Base-by-base conservation (phyloP, 495 filamentous ascomycete genomes). In the Pseudomonodictys pantanalensis region DNA sequence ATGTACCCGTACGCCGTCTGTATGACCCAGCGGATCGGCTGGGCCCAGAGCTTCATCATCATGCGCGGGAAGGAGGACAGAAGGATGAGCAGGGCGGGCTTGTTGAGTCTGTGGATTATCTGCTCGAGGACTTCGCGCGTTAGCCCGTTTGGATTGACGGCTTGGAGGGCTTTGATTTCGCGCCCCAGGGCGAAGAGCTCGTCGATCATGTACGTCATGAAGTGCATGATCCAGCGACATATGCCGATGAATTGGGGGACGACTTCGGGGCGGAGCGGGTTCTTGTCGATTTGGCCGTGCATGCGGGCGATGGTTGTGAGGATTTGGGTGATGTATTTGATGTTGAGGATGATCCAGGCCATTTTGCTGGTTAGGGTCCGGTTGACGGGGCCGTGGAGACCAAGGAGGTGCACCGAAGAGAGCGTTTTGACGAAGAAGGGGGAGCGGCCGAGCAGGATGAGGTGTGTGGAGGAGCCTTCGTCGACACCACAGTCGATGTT, bases 51-150 rank as follows among this genome's bases (percentile, higher is more conserved):
- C 38, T 84, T 84, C 17, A 92, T 75, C 63, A 91, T 86, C 42
- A 83, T 80, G 10, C 90, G 83, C 12, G 87, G 85, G 61, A 87
- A 83, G 48, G 86, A 89, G 56, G 85, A 86, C 22, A 92, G 80
- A 45, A 91, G 74, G 45, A 91, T 75, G 58, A 89, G 76, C 23
- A 95, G 76, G 23, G 56, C 83, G 62, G 75, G 86, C 70, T 69
- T 75, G 22, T 73, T 78, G 8, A 72, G 50, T 70, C 80, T 79
- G 18, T 53, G 56, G 50, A 76, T 68, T 68, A 25, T 82, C 32
- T 52, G 48, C 48, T 50, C 23, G 69, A 66, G 6, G 42, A 67
- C 68, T 43, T 68, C 80, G 78, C 44, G 60, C 76, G 78, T 52
- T 76, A 74, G 4, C 71, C 74, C 52, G 17, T 71, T 69, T 61